Evolutionary conservation across 129 eudicot genomes (phyloP), one percentile per base, ranked within the genome.

Genomic region (Sambucus nigra): DNA sequence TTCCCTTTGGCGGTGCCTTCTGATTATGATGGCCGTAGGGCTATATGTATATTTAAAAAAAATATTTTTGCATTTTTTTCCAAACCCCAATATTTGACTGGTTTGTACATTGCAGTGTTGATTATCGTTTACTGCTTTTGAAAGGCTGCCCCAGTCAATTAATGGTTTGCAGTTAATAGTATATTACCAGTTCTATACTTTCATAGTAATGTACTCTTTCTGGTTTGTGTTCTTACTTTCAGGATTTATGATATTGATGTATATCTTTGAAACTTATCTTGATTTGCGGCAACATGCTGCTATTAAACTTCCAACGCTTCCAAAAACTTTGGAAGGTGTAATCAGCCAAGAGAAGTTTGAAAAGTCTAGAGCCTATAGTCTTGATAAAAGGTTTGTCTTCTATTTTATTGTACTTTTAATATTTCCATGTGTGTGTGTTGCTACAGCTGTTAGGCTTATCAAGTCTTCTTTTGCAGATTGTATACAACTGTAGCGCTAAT

Each of bases 181-280:
- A n/a, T n/a, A n/a, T n/a, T n/a, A n/a, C n/a, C n/a, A n/a, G n/a
- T n/a, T n/a, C n/a, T n/a, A n/a, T n/a, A n/a, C n/a, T n/a, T n/a
- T n/a, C n/a, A n/a, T n/a, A n/a, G n/a, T n/a, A n/a, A n/a, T n/a
- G n/a, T n/a, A n/a, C n/a, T n/a, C n/a, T n/a, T n/a, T n/a, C n/a
- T n/a, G n/a, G n/a, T 38, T 47, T 9, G 6, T 47, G 2, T 16
- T 23, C 51, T 65, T 5, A 20, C 20, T 53, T 46, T 31, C 80
- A 91, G 99, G 99, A 35, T 82, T 86, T 72, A 85, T 91, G 99
- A 82, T 91, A 66, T 58, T 91, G 66, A 67, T 91, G 87, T 91
- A 91, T 61, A 53, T 91, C 49, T 86, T 91, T 47, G 95, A 91
- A 79, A 66, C 94, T 6, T 91, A 91, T 53, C 79, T 91, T 46